These are phyloP conservation scores for Casuarina glauca DNA, from an alignment of 306 rosid genomes.

Conservation along the genomic window DNA sequence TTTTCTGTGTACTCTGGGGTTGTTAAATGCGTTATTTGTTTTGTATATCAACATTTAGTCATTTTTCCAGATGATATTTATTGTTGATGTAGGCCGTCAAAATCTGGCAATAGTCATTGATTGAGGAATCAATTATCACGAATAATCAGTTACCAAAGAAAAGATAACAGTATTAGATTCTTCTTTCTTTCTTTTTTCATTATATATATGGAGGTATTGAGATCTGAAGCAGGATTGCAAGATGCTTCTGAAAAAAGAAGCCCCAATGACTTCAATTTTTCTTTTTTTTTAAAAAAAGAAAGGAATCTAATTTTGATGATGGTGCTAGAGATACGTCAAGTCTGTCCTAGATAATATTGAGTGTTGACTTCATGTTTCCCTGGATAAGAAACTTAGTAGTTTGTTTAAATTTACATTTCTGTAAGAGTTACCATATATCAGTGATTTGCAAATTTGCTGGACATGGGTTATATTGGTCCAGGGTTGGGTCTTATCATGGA, in stretches of 20 bases:
- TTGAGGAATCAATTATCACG: not conserved
- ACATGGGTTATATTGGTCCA: not conserved
- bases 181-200: not conserved
- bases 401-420: not conserved
- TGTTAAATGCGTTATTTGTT: not conserved
- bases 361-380: not conserved
- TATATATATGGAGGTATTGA: not conserved
- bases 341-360: not conserved
- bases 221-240: not conserved
- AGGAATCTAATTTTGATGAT: not conserved
- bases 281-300: not conserved
- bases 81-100: not conserved
- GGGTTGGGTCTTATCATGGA: not conserved
- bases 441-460: not conserved
- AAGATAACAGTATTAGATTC: not conserved
- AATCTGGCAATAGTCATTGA: not conserved
- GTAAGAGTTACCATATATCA: not conserved
- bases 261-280: too few relatives aligned
- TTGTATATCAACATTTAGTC: not conserved
- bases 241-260: not conserved
- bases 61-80: not conserved
- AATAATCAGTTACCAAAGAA: not conserved
- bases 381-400: not conserved
- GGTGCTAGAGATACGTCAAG: not conserved
- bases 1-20: not conserved